Base-by-base conservation (phyloP, 225 moss, liverwort and hornwort genomes). In the Thuidium tamariscinum region DNA sequence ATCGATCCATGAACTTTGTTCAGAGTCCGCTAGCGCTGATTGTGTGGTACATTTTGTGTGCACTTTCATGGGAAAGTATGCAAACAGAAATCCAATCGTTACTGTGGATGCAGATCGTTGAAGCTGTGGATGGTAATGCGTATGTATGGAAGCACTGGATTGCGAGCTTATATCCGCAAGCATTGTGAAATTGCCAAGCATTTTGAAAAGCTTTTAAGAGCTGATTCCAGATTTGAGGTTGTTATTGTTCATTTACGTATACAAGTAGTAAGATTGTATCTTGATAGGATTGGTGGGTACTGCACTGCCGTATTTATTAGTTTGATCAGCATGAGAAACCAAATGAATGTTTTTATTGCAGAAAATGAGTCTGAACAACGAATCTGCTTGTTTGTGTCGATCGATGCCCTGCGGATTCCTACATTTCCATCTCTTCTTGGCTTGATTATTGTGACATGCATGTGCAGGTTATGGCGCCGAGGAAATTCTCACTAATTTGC, bases 71-170 rank as follows among this genome's bases (percentile, higher is more conserved):
- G 73, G 46, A 62, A 62, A 6, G 23, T 13, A 34, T 57, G 19
- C 4, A 17, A 5, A 77, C 21, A 79, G 71, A 67, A 62, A 76
- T 84, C 51, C 36, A 81, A 78, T 77, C 10, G 17, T 70, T 54
- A 62, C 64, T 52, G 64, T 86, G 89, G 71, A 82, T 90, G 88
- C 92, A 96, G 96, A 81, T 91, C 95, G 19, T 76, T 96, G 89
- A 96, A 96, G 89, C 88, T 97, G 80, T 96, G 94, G 96, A 93
- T 97, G 90, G 92, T 96, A 74, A 86, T 96, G 91, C 95, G 96
- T 37, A 90, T 96, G 84, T 94, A 97, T 84, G 97, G 97, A 67
- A 88, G 80, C 26, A 89, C 90, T 51, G 94, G 95, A 71, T 83
- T 94, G 94, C 93, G 88, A 56, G 83, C 85, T 46, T 86, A 94